Base-by-base conservation (phyloP, 148 eudicot genomes). In the Rhododendron kiyosumense region DNA sequence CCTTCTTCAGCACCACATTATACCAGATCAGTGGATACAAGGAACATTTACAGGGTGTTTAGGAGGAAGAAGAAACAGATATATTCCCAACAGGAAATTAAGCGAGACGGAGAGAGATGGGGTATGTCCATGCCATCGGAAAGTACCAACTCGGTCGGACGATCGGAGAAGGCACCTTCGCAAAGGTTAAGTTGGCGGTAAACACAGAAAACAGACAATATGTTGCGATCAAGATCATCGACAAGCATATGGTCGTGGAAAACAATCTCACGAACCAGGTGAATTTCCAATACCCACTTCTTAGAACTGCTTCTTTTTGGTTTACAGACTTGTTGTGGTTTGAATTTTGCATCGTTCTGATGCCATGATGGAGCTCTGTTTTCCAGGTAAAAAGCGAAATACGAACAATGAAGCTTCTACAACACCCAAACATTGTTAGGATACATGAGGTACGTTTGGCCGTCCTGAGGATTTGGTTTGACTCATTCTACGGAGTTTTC, bases 161-260 rank as follows among this genome's bases (percentile, higher is more conserved):
- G 0, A 87, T 93, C 17, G 94, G 95, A 28, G 93, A 91, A 90
- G 95, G 95, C 28, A 87, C 88, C 38, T 92, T 92, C 81, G 95
- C 93, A 7, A 93, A 93, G 86, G 93, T 92, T 7, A 90, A 91
- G 83, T 69, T 91, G 54, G 94, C 90, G 8, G 82, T 81, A 41
- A 92, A 91, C 86, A 54, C 85, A 2, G 74, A 83, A 18, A 89
- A 90, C 82, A 86, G 86, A 0, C 88, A 89, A 36, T 83, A 73
- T 17, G 95, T 91, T 12, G 95, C 95, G 0, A 87, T 93, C 54
- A 93, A 93, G 90, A 89, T 92, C 87, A 92, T 93, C 28, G 91
- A 92, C 76, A 92, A 93, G 84, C 59, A 90, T 32, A 88, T 90
- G 93, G 88, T 92, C 24, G 48, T 88, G 14, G 84, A 89, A 38